Evolutionary conservation across 306 rosid species (phyloP), one percentile per base, ranked within the genome.

Genomic region (Pyrus bretschneideri): DNA sequence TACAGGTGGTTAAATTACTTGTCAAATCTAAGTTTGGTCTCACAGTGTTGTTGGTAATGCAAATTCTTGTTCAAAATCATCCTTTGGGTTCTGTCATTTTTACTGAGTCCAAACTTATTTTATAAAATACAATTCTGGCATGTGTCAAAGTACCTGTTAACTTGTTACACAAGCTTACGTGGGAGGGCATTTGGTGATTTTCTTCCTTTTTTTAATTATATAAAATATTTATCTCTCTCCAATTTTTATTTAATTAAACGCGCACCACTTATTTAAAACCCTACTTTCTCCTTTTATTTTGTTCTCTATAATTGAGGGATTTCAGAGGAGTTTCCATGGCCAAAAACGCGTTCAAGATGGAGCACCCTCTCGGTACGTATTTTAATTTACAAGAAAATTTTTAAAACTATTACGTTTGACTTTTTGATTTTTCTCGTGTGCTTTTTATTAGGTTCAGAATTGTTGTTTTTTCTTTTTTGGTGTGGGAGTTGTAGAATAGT

Each of bases 301-400:
- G 29, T 63, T 67, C 61, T 74, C 25, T 14, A n/a, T n/a, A 5
- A 70, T 29, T 57, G 42, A 22, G 71, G 44, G 46, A 40, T 79
- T 57, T 69, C 77, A 77, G 80, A 79, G 80, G 64, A 76, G 57
- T 78, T 67, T 52, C 78, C 74, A 84, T 80, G 85, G 83, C 82
- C 13, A 85, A 80, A 35, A 78, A 73, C 60, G 73, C 84, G 33
- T 87, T 80, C 62, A 85, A 82, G 82, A 64, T 78, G 82, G 88
- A 80, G 31, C 85, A 72, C 81, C 83, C 88, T 31, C 82, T 87
- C 33, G 87, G 91, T 87, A 82, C 63, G 88, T 67, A 30, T 69
- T 63, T 40, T 44, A 18, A 71, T 46, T 17, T 23, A 54, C 5
- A 38, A 22, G 14, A 19, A 64, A 35, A 1, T 13, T 33, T 67